A percentile compares a stretch with the other conserved stretches of the same genome.
Conservation (phyloP, 2,329 filamentous ascomycete species). For the Gaeumannomyces tritici region DNA sequence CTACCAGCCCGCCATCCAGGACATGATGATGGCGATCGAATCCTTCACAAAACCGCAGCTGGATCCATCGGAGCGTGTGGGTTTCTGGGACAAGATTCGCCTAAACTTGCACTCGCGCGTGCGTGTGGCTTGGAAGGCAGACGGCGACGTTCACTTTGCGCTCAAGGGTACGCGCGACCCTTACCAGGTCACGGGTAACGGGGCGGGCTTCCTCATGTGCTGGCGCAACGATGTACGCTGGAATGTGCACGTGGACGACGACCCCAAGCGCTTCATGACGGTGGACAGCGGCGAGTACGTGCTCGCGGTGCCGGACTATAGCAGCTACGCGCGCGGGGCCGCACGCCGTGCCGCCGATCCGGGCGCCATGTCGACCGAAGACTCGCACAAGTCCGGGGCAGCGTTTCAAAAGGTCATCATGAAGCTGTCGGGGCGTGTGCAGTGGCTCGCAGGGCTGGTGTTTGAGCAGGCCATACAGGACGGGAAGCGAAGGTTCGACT, state of each 20-base stretch:
- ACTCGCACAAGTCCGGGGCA: slow-evolving; percentile 62
- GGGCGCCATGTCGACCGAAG: slow-evolving; percentile 52
- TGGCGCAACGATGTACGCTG: slow-evolving; percentile 92
- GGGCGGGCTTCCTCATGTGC: slow-evolving; percentile 95
- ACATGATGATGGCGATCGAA: slow-evolving; percentile 99
- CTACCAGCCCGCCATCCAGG: slow-evolving; percentile 95
- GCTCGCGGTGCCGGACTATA: slow-evolving; percentile 88
- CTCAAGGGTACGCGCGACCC: slow-evolving; percentile 89
- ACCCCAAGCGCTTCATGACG: slow-evolving; percentile 89
- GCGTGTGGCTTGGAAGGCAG: slow-evolving; percentile 83
- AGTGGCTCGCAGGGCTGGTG: slow-evolving; percentile 82
- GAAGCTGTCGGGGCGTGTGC: slow-evolving; percentile 94
- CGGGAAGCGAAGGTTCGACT: slow-evolving; percentile 71
- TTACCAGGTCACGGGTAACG: slow-evolving; percentile 84
- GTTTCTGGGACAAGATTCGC: slow-evolving; percentile 98
- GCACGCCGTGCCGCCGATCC: slow-evolving; percentile 38
- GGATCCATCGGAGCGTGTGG: slow-evolving; percentile 85
- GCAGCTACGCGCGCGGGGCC: slow-evolving; percentile 69
- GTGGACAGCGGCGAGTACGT: slow-evolving; percentile 95
- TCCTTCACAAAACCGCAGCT: slow-evolving; percentile 94
- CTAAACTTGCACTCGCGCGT: slow-evolving; percentile 90
- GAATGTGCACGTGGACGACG: slow-evolving; percentile 73
- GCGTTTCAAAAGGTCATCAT: slow-evolving; percentile 97
- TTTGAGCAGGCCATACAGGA: slow-evolving; percentile 77
- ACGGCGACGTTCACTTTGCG: slow-evolving; percentile 88